Base-by-base conservation (phyloP, 305 asterid genomes). In the Nicotiana rustica region DNA sequence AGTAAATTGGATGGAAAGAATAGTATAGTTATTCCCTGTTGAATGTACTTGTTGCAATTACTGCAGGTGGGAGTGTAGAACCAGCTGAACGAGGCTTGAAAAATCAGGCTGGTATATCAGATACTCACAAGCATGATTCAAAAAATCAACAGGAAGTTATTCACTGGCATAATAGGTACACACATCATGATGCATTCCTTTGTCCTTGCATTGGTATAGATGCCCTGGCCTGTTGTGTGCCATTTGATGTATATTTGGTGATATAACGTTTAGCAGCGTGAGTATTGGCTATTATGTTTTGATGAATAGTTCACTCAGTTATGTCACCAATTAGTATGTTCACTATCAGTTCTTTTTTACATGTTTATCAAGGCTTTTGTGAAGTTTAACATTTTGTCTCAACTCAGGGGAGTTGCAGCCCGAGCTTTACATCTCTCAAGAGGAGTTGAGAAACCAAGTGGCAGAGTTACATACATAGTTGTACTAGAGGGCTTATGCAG, bases 401-500 rank as follows among this genome's bases (percentile, higher is more conserved):
- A 47, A 73, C 79, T 73, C 64, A 80, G 83, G 33, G 83, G 83
- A 66, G 83, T 93, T 79, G 97, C 97, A 69, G 99, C 98, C 79
- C 96, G 99, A 70, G 99, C 98, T 82, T 91, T 96, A 80, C 98
- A 95, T 90, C 92, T 96, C 81, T 95, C 98, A 57, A 93, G 98
- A 88, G 99, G 98, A 86, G 98, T 95, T 87, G 98, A 96, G 89
- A 95, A 96, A 93, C 98, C 99, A 61, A 96, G 99, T 82, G 99
- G 99, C 82, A 93, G 97, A 89, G 98, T 96, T 82, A 96, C 98
- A 62, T 96, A 96, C 91, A 92, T 89, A 79, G 99, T 96, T 83
- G 98, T 94, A 82, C 98, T 96, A 38, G 99, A 95, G 91, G 99
- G 98, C 47, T 85, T 95, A 87, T 93, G 98, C 91, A 92, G 99